phyloP scores from a whole-genome alignment of 352 stramenopile genomes.

The Phytopythium sindhum region DNA sequence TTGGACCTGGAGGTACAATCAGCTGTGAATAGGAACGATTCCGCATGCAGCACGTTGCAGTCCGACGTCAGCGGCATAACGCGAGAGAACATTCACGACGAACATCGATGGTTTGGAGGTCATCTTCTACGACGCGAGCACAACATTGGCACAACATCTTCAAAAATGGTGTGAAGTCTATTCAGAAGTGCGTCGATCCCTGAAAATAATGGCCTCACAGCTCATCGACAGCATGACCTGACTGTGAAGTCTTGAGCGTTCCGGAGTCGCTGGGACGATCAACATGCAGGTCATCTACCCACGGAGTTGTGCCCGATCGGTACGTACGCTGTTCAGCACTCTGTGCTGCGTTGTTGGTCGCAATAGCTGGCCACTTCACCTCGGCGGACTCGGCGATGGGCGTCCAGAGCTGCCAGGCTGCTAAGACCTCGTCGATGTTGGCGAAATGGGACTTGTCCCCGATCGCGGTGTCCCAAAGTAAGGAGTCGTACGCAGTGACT shows the following conservation, averaged over 20 bases:
- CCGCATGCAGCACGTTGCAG: too few species aligned
- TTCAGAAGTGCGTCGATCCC: too few species aligned
- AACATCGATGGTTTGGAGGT: too few species aligned
- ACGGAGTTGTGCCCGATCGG: neutral
- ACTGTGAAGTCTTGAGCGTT: neutral
- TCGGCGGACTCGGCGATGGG: constrained; percentile 45
- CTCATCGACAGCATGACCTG: neutral
- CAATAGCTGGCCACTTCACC: neutral
- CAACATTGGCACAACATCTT: too few species aligned
- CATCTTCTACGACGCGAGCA: too few species aligned
- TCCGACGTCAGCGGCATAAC: too few species aligned
- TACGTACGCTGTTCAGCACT: neutral
- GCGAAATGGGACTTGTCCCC: constrained; percentile 34
- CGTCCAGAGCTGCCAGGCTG: constrained; percentile 61
- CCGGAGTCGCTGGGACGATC: neutral
- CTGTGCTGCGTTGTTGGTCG: neutral
- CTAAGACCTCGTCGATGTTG: constrained; percentile 55
- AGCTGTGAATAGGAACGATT: too few species aligned
- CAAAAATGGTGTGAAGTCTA: too few species aligned
- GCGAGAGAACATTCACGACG: too few species aligned
- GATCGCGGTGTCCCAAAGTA: constrained; percentile 20
- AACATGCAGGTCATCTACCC: neutral
- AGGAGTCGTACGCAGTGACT: constrained; percentile 30
- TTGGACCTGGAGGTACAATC: too few species aligned
- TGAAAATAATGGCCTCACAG: neutral